These are phyloP conservation scores for Xylaria curta DNA, from an alignment of 495 filamentous ascomycete species.

Conservation along the genomic window DNA sequence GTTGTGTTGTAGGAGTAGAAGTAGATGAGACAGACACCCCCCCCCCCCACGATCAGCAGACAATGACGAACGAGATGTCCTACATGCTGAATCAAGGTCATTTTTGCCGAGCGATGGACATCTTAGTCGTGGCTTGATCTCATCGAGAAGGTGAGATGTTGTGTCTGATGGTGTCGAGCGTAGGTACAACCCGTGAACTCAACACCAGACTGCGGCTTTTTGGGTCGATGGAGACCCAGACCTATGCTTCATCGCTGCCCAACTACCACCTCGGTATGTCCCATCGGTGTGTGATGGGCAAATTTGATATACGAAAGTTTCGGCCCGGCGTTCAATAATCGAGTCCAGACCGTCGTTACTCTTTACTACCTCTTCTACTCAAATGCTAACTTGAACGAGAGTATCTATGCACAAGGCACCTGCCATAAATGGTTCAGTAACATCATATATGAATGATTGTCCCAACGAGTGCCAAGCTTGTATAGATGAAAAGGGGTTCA, in stretches of 20 bases:
- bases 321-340: not conserved
- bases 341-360: not conserved
- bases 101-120: not conserved
- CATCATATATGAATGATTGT: not conserved
- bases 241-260: not conserved
- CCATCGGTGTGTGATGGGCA: slow-evolving; percentile 1
- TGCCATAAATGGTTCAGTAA: not conserved
- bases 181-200: not conserved
- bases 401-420: not conserved
- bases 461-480: slow-evolving; percentile 2
- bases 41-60: not conserved
- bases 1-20: not conserved
- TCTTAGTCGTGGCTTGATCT: not conserved
- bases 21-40: not conserved
- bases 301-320: not conserved
- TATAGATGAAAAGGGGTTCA: slow-evolving; percentile 3
- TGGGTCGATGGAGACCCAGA: not conserved
- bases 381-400: not conserved
- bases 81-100: not conserved
- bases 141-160: not conserved
- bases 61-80: slow-evolving; percentile 5
- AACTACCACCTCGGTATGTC: not conserved
- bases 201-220: not conserved
- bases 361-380: not conserved
- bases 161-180: not conserved